Evolutionary conservation across 2,329 filamentous ascomycete genomes (phyloP).

Genomic region (Colletotrichum godetiae): DNA sequence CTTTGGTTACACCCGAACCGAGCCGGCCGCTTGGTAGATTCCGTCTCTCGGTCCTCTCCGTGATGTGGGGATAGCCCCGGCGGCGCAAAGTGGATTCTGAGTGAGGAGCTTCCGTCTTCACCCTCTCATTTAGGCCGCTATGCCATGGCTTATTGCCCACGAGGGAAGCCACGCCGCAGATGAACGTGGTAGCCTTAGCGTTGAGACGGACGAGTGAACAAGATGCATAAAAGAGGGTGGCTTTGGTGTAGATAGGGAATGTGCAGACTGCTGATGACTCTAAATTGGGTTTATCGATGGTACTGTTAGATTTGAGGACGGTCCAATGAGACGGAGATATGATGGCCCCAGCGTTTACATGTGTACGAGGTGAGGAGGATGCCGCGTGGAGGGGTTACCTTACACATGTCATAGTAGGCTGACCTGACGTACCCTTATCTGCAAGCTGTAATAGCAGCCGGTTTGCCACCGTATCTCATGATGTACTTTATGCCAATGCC

Average conservation of each 20-base stretch:
- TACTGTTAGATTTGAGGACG: neutral
- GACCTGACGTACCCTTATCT: slow-evolving; percentile 6
- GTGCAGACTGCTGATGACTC: no score
- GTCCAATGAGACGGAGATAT: neutral
- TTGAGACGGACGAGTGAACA: neutral
- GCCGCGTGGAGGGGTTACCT: neutral
- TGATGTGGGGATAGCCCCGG: neutral
- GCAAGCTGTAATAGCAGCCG: neutral
- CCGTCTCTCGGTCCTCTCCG: neutral
- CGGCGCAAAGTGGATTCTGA: neutral
- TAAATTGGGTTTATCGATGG: neutral
- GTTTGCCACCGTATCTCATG: neutral
- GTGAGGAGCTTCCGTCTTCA: neutral
- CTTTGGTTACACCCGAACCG: neutral
- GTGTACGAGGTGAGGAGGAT: neutral
- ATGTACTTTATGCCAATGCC: neutral
- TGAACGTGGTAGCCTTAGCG: neutral
- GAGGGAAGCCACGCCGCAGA: no score
- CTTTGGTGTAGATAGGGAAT: neutral
- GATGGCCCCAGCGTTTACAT: neutral
- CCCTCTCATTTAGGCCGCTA: no score
- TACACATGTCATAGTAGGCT: slow-evolving; percentile 16
- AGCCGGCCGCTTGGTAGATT: neutral
- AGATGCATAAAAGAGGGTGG: neutral
- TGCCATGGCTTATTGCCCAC: neutral